Conservation (phyloP, 345 rosid genomes). For the Populus euphratica region DNA sequence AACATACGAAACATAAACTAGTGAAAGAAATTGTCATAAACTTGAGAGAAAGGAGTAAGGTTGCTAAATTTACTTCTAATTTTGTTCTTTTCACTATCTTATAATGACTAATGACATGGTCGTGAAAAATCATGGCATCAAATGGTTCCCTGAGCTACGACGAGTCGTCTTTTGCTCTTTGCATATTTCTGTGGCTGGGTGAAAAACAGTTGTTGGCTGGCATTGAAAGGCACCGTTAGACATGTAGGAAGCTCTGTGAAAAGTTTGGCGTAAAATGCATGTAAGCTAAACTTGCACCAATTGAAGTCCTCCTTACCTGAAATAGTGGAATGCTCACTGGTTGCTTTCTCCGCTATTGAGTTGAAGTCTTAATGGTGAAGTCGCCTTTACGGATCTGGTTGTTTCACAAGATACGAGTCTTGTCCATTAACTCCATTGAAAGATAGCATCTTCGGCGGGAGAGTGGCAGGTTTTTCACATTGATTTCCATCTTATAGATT, state of each 20-base stretch:
- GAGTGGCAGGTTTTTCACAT: background rate
- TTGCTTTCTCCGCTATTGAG: slow-evolving; percentile 4
- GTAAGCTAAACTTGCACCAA: background rate
- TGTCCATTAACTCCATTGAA: background rate
- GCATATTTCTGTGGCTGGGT: background rate
- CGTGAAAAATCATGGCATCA: no score
- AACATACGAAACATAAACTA: no score
- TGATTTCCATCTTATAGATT: background rate
- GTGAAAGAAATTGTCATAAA: no score
- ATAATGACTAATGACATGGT: no score
- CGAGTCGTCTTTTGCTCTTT: background rate
- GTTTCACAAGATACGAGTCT: background rate
- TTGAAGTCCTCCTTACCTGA: slow-evolving; percentile 29
- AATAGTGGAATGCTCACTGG: slow-evolving; percentile 25
- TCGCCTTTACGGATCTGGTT: background rate
- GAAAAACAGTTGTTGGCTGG: background rate
- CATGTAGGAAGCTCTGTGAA: background rate
- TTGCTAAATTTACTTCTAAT: no score
- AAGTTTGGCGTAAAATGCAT: background rate
- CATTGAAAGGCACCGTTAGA: background rate
- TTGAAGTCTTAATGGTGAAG: slow-evolving; percentile 1
- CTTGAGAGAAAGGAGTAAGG: no score
- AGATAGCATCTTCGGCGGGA: background rate
- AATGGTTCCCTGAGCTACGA: background rate
- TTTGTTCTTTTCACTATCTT: no score